phyloP scores from a whole-genome alignment of 106 monocot genomes.

The Phalaenopsis aphrodite region DNA sequence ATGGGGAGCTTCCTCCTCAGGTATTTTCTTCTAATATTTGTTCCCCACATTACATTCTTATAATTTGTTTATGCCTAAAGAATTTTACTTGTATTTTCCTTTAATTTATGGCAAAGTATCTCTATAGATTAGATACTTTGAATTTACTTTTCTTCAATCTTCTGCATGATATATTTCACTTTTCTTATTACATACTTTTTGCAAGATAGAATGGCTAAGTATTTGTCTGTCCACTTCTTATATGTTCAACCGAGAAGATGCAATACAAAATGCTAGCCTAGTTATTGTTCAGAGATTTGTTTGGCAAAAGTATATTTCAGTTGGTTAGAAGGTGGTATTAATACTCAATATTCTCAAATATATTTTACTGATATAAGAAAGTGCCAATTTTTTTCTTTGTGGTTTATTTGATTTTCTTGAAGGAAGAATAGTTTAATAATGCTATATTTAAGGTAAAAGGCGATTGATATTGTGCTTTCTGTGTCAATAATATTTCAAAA shows the following conservation, averaged over 20 bases:
- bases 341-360: too few relatives aligned
- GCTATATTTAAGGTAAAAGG: too few relatives aligned
- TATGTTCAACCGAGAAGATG: too few relatives aligned
- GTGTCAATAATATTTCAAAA: neutral
- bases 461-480: too few relatives aligned
- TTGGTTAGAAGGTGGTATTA: too few relatives aligned
- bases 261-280: too few relatives aligned
- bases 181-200: neutral
- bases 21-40: conserved; percentile 27
- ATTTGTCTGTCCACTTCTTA: neutral
- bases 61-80: neutral
- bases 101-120: neutral
- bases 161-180: neutral
- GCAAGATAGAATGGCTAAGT: neutral
- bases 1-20: conserved; percentile 66
- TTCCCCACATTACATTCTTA: neutral
- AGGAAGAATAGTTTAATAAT: too few relatives aligned
- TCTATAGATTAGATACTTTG: neutral
- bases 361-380: too few relatives aligned
- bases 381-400: too few relatives aligned
- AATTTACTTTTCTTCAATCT: neutral
- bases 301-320: too few relatives aligned
- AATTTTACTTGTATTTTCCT: neutral
- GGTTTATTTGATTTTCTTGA: too few relatives aligned
- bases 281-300: too few relatives aligned